Base-by-base conservation (phyloP, 495 filamentous ascomycete genomes). In the Usnea hakonensis region DNA sequence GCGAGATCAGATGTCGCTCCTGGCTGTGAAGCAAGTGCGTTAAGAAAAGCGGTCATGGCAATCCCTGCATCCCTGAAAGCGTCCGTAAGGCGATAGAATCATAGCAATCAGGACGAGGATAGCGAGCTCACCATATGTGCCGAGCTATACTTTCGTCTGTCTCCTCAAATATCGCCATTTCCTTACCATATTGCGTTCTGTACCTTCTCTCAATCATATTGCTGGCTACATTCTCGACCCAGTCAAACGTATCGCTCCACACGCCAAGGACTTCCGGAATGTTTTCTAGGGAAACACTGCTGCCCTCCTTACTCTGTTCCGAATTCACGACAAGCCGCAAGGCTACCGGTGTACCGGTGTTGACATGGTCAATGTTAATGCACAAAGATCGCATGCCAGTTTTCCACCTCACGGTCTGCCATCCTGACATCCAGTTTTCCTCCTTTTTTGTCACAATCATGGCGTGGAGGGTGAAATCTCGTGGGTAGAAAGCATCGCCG, bases 141-240 rank as follows among this genome's bases (percentile, higher is more conserved):
- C 91, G 81, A 19, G 93, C 92, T 67, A 98, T 96, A 70, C 90
- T 96, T 71, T 97, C 91, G 9, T 92, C 93, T 3, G 91, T 91
- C 63, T 97, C 92, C 69, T 98, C 94, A 77, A 87, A 88, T 26
- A 97, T 82, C 56, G 63, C 68, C 43, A 83, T 66, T 3, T 21
- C 60, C 40, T 65, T 60, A 1, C 62, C 36, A 9, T 58, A 55
- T 16, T 68, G 66, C 23, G 69, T 64, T 32, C 55, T 65, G 60
- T 90, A 76, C 1, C 82, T 75, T 58, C 84, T 76, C 60, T 83
- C 77, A 19, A 88, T 76, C 52, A 77, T 69, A 37, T 75, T 77
- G n/a, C 77, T 78, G 0, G 79, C 75, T 16, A 75, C 72, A 0
- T 65, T 43, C 17, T 71, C 71, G 14, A 74, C 68, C 10, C 69